A percentile compares a stretch with the other conserved stretches of the same genome.
Evolutionary conservation across 2,329 filamentous ascomycete species (phyloP).

Genomic region (Fusarium caatingaense): DNA sequence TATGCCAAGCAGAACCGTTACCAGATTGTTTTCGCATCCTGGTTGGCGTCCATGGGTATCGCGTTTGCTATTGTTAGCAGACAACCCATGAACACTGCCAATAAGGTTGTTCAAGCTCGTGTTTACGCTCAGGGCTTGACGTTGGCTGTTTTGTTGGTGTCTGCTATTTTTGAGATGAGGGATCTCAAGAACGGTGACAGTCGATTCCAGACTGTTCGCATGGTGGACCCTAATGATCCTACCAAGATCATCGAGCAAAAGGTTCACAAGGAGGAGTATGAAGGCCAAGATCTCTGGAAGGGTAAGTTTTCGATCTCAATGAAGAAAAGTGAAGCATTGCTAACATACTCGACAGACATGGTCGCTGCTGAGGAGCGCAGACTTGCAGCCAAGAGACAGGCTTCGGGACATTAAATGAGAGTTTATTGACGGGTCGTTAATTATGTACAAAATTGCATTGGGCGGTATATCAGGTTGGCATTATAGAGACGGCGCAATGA

Average conservation of each 20-base stretch:
- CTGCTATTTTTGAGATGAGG: conserved; percentile 80
- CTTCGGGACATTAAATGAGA: conserved; percentile 5
- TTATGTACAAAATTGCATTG: conserved; percentile 21
- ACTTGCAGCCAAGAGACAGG: conserved; percentile 56
- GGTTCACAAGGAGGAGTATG: conserved; percentile 87
- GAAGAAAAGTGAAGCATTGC: background rate
- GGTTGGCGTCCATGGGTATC: conserved; percentile 84
- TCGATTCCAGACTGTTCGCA: conserved; percentile 85
- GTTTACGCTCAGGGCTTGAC: conserved; percentile 94
- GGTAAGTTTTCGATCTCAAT: conserved; percentile 59
- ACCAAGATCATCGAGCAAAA: conserved; percentile 89
- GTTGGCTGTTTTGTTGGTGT: conserved; percentile 82
- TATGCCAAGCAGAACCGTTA: conserved; percentile 88
- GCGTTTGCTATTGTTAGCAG: conserved; percentile 81
- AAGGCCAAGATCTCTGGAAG: conserved; percentile 93
- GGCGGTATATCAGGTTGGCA: background rate
- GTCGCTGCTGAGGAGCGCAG: conserved; percentile 80
- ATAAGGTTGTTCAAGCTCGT: conserved; percentile 94
- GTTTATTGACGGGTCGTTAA: background rate
- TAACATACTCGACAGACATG: conserved; percentile 72
- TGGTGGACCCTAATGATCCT: conserved; percentile 83
- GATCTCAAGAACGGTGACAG: conserved; percentile 82
- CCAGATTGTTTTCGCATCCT: conserved; percentile 84
- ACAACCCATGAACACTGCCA: conserved; percentile 76
- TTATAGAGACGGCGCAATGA: conserved; percentile 4